These are phyloP conservation scores for Pistacia vera DNA, from an alignment of 345 rosid genomes.

Conservation along the genomic window DNA sequence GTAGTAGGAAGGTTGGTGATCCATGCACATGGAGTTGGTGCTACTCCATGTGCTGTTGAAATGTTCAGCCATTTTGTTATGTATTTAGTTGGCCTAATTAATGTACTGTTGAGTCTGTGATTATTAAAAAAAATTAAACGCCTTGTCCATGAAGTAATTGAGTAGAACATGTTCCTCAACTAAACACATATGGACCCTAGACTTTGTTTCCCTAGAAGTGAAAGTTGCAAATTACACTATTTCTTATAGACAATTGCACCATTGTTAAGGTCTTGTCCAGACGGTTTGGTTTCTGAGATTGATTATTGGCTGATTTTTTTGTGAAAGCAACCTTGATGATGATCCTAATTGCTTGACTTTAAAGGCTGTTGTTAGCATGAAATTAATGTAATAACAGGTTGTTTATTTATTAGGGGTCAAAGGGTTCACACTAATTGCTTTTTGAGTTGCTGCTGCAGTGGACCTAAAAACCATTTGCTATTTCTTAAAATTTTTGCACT, in stretches of 20 bases:
- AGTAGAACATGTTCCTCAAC: not conserved
- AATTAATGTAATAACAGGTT: not conserved
- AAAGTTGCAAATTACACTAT: not conserved
- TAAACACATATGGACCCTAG: slow-evolving; percentile 2
- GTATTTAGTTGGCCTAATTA: slow-evolving; percentile 23
- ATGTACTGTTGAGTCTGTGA: not conserved
- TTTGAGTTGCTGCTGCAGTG: not conserved
- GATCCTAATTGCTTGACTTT: not conserved
- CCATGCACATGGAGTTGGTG: slow-evolving; percentile 22
- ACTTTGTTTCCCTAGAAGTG: not conserved
- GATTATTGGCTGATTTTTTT: not conserved
- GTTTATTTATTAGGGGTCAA: not conserved
- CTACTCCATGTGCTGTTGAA: slow-evolving; percentile 14
- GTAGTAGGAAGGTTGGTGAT: slow-evolving; percentile 18
- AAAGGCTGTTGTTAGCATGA: not conserved
- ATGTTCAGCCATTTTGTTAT: not conserved
- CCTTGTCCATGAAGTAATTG: not conserved
- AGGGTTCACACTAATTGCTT: not conserved
- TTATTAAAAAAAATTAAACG: not conserved
- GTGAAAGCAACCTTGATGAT: not conserved
- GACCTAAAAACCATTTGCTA: not conserved
- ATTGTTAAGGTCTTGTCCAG: not conserved
- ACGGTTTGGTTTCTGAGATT: not conserved
- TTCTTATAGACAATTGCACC: not conserved
- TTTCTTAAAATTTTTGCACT: not conserved